A percentile compares a stretch with the other conserved stretches of the same genome.
These are phyloP conservation scores for Chalaropsis ovoidea DNA, from an alignment of 2,329 filamentous ascomycete genomes.

Conservation along the genomic window DNA sequence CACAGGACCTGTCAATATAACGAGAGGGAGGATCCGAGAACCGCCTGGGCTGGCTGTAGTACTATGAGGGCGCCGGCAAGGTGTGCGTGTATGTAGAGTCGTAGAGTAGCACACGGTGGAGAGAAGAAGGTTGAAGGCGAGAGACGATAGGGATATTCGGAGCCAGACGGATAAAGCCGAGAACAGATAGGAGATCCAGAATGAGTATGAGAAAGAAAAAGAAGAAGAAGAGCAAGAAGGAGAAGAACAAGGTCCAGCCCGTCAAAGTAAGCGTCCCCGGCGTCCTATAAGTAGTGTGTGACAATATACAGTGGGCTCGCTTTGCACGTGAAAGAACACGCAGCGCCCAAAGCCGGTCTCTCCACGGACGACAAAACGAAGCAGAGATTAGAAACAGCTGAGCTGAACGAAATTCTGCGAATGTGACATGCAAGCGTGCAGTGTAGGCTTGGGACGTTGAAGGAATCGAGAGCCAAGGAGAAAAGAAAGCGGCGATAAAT, in stretches of 20 bases:
- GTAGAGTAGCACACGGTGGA: not conserved
- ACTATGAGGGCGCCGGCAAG: not conserved
- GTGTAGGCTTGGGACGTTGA: not conserved
- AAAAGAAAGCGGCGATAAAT: conserved; percentile 6
- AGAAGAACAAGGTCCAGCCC: not conserved
- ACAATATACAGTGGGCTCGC: not conserved
- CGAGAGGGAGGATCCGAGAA: not conserved
- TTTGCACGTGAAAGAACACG: conserved; percentile 1
- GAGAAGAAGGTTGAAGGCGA: not conserved
- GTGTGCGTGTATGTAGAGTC: not conserved
- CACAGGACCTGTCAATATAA: conserved; percentile 2
- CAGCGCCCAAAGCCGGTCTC: not conserved
- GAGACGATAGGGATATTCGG: not conserved
- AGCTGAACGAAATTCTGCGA: not conserved
- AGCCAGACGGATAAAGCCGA: not conserved
- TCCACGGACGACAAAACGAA: not conserved
- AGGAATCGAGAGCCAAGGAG: not conserved
- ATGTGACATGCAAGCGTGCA: not conserved
- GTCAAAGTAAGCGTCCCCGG: not conserved
- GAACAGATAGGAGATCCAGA: not conserved
- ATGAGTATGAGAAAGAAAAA: not conserved
- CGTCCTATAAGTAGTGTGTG: conserved; percentile 6
- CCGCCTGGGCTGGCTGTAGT: not conserved
- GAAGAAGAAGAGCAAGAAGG: not conserved
- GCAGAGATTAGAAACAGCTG: not conserved